Conservation (phyloP, 768 basidiomycete genomes). For the Saitozyma podzolica region DNA sequence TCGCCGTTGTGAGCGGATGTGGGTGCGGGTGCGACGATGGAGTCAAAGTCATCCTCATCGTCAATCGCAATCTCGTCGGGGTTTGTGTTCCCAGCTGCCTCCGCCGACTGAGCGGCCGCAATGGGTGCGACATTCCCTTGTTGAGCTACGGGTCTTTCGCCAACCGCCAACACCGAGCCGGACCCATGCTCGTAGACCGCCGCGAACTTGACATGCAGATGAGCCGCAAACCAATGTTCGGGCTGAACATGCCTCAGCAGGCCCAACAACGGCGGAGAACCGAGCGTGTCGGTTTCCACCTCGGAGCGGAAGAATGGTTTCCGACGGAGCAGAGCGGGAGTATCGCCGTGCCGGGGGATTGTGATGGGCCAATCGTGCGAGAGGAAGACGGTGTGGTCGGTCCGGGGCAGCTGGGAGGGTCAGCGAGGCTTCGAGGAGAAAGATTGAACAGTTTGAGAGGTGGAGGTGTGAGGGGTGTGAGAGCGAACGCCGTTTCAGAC, state of each 20-base stretch:
- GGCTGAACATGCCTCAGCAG: conserved; percentile 73
- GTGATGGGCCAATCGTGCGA: conserved; percentile 95
- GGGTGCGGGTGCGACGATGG: conserved; percentile 18
- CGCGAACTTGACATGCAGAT: conserved; percentile 83
- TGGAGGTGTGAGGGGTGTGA: not conserved
- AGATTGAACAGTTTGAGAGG: not conserved
- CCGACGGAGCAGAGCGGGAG: conserved; percentile 63
- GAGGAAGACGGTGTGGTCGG: conserved; percentile 65
- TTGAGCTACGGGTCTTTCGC: not conserved
- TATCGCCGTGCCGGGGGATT: conserved; percentile 79
- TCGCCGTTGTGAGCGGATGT: not conserved
- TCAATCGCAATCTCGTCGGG: conserved; percentile 50
- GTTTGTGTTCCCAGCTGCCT: conserved; percentile 18
- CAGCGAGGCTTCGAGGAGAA: not conserved
- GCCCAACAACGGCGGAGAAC: conserved; percentile 81
- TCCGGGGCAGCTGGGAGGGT: conserved; percentile 23
- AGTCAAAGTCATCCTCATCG: conserved; percentile 35
- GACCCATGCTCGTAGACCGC: conserved; percentile 56
- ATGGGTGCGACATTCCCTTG: not conserved
- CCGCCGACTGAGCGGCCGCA: not conserved
- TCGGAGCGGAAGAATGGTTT: conserved; percentile 79
- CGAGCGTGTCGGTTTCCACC: conserved; percentile 66
- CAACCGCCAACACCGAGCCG: not conserved
- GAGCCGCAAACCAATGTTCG: conserved; percentile 88
- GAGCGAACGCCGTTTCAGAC: not conserved